Base-by-base conservation (phyloP, 805 yeast genomes). In the Yarrowia divulgata region DNA sequence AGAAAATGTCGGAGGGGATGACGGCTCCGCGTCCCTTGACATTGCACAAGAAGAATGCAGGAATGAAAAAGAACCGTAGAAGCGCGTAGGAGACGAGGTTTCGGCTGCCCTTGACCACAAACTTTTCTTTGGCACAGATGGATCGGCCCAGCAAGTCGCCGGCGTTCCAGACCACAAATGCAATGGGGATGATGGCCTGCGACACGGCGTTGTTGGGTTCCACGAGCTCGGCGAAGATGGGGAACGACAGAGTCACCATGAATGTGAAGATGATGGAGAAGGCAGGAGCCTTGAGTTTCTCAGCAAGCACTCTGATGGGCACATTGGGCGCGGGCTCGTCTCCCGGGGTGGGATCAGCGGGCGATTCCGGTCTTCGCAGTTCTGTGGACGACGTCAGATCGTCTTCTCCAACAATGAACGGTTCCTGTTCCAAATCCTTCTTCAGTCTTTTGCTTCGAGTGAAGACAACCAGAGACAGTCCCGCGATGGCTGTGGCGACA, bases 121-220 rank as follows among this genome's bases (percentile, higher is more conserved):
- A 78, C 13, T 71, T 42, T 18, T 80, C 78, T 67, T 74, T 76
- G 1, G 90, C 87, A 82, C 97, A 87, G 43, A 84, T 71, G 5
- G 91, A 76, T 58, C 99, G 82, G 1, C 98, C 98, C 2, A 82
- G 77, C 35, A 95, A 81, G 76, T 94, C 99, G 19, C 98, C 98
- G 14, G 86, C 69, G 77, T 94, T 94, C 99, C 99, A 94, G 16
- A 90, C 77, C 29, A 93, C 80, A 76, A 89, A 92, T 2, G 91
- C 88, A 66, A 92, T 77, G 1, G 98, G 98, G 18, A 91, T 85
- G 75, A 85, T 88, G 43, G 88, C 81, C 43, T 78, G 72, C 1
- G 71, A 69, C 12, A 64, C 69, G 14, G 64, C 32, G 37, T 29
- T 23, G 37, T 48, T 40, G 18, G 71, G 45, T 8, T 46, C 82